Evolutionary conservation across 306 rosid species (phyloP), one percentile per base, ranked within the genome.

Genomic region (Rosa chinensis): DNA sequence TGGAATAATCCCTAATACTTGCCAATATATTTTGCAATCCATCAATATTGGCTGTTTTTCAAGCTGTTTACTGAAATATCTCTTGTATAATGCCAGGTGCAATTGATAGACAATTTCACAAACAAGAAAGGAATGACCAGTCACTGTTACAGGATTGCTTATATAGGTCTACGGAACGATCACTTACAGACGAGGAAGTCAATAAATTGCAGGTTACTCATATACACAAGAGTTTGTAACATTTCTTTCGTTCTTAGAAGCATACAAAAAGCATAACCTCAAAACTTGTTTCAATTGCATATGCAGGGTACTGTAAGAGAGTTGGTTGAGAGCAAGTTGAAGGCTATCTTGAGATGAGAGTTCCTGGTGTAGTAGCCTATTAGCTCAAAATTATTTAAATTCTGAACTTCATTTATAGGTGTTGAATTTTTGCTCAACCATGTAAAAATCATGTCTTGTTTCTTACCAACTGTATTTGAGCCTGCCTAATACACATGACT

Each of bases 101-200:
- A 83, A 80, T 74, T 95, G 85, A 88, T 93, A 70, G 99, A 95
- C 96, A 90, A 89, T 80, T 95, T 93, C 90, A 95, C 97, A 77
- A 95, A 91, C 93, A 89, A 91, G 89, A 89, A 95, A 86, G 99
- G 97, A 84, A 86, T 89, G 92, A 95, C 96, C 78, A 95, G 98
- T 79, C 99, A 91, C 75, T 95, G 99, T 84, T 95, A 93, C 84
- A 90, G 97, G 85, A 95, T 95, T 45, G 87, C 96, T 40, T 95
- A 92, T 95, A 92, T 66, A 88, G 97, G 73, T 94, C 98, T 42
- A 94, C 90, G 98, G 99, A 93, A 81, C 97, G 97, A 23, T 94
- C 98, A 40, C 98, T 95, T 43, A 95, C 99, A 1, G 97, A 95
- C 45, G 99, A 91, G 6, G 99, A 95, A 90, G 90, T 93, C 71